These are phyloP conservation scores for Saccharomycopsis oosterbeekiorum DNA, from an alignment of 805 yeast genomes.

Conservation along the genomic window DNA sequence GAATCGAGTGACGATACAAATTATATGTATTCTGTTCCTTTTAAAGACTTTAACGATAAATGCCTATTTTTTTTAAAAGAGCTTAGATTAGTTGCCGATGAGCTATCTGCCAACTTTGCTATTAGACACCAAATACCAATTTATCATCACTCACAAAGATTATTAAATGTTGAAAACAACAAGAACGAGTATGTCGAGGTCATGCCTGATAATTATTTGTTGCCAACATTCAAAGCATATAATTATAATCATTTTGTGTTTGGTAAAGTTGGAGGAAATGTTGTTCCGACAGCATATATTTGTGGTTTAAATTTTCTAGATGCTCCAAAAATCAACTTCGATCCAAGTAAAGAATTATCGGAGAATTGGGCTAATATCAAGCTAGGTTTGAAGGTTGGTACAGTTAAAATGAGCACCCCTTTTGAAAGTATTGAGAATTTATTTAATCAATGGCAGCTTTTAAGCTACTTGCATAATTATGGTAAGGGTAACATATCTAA, in stretches of 20 bases:
- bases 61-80: constrained; percentile 20
- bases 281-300: constrained; percentile 28
- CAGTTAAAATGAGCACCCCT: constrained; percentile 24
- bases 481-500: background rate
- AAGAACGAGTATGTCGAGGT: constrained; percentile 19
- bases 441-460: constrained; percentile 32
- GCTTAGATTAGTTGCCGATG: constrained; percentile 25
- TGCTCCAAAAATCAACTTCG: constrained; percentile 10
- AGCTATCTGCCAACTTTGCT: constrained; percentile 25
- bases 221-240: constrained; percentile 25
- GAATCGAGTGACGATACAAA: background rate
- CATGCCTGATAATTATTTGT: constrained; percentile 19
- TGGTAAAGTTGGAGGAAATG: constrained; percentile 30
- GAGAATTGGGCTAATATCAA: constrained; percentile 4
- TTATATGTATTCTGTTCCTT: background rate
- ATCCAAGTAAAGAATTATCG: constrained; percentile 1
- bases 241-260: constrained; percentile 31
- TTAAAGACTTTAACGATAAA: background rate
- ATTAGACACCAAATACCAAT: constrained; percentile 22
- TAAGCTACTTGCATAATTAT: constrained; percentile 17
- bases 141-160: constrained; percentile 24
- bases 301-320: constrained; percentile 29
- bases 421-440: constrained; percentile 24
- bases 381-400: constrained; percentile 27
- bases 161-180: constrained; percentile 20